phyloP scores from a whole-genome alignment of 2,329 filamentous ascomycete genomes.

The Colletotrichum cordylinicola region DNA sequence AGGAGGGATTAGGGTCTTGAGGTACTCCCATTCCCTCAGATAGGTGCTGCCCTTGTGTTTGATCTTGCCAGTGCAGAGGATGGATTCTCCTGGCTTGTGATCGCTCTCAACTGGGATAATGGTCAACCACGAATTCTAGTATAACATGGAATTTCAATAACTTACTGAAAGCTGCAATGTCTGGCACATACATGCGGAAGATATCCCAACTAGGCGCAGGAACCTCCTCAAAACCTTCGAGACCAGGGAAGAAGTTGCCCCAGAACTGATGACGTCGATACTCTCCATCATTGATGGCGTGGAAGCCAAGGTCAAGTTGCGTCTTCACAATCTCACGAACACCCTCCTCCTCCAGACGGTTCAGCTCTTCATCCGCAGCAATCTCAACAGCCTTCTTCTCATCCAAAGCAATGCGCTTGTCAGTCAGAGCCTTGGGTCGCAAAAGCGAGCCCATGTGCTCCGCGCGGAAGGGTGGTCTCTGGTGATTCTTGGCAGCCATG shows the following conservation, averaged over 20 bases:
- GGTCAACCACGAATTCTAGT: no score
- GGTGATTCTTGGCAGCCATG: constrained; percentile 16
- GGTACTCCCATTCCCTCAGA: constrained; percentile 45
- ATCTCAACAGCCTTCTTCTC: constrained; percentile 29
- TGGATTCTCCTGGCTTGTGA: constrained; percentile 51
- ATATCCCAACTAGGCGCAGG: constrained; percentile 35
- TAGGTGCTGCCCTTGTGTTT: constrained; percentile 50
- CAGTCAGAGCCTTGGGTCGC: constrained; percentile 58
- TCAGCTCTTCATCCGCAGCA: constrained; percentile 57
- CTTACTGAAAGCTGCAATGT: constrained; percentile 46
- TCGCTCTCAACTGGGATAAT: constrained; percentile 39
- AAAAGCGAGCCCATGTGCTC: constrained; percentile 79
- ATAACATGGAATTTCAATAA: neutral
- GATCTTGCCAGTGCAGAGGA: constrained; percentile 52
- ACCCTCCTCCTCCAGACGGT: constrained; percentile 68
- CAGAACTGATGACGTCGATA: constrained; percentile 50
- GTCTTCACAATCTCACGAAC: constrained; percentile 71
- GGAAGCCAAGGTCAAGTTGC: constrained; percentile 71
- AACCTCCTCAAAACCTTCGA: constrained; percentile 46
- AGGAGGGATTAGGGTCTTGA: constrained; percentile 55
- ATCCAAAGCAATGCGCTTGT: constrained; percentile 35
- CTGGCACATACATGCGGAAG: constrained; percentile 43
- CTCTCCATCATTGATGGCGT: constrained; percentile 74
- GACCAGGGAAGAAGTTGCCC: constrained; percentile 40
- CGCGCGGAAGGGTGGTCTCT: constrained; percentile 68